phyloP scores from a whole-genome alignment of 352 stramenopile genomes.

The Globisporangium carolinianum region DNA sequence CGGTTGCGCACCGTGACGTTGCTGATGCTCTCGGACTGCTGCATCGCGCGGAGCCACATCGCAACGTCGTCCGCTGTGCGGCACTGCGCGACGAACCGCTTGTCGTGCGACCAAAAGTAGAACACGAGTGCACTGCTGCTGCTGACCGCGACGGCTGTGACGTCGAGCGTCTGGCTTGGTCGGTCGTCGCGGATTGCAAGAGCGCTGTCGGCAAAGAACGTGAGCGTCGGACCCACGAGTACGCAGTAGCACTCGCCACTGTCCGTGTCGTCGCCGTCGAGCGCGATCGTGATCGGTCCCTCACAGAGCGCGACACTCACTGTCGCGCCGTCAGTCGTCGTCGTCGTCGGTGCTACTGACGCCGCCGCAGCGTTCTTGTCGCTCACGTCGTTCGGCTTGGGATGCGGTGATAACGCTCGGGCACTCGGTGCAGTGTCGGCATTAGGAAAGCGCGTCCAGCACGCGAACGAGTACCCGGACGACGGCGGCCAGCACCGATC shows the following conservation, averaged over 20 bases:
- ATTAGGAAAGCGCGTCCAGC: constrained; percentile 56
- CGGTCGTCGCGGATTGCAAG: constrained; percentile 24
- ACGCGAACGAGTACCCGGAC: constrained; percentile 73
- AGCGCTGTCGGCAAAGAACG: constrained; percentile 40
- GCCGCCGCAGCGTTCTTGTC: background rate
- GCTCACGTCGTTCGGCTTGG: background rate
- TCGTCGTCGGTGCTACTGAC: background rate
- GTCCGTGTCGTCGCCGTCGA: constrained; percentile 31
- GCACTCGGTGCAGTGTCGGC: background rate
- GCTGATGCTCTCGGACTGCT: constrained; percentile 39
- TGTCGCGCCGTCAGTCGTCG: constrained; percentile 2
- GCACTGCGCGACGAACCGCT: constrained; percentile 27
- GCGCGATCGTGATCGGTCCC: constrained; percentile 33
- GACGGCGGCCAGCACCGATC: constrained; percentile 63
- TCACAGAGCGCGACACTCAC: constrained; percentile 50
- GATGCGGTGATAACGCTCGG: too few relatives aligned
- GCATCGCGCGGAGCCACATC: constrained; percentile 58
- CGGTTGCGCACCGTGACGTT: constrained; percentile 22
- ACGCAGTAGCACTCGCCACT: constrained; percentile 42
- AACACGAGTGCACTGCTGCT: constrained; percentile 29
- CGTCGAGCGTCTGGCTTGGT: constrained; percentile 28
- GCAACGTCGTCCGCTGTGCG: constrained; percentile 20
- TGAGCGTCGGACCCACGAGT: constrained; percentile 49
- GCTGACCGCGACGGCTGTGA: constrained; percentile 28
- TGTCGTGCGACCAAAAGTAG: constrained; percentile 39